Evolutionary conservation across 805 yeast species (phyloP).

Genomic region (Tanozyma kutaoensis): DNA sequence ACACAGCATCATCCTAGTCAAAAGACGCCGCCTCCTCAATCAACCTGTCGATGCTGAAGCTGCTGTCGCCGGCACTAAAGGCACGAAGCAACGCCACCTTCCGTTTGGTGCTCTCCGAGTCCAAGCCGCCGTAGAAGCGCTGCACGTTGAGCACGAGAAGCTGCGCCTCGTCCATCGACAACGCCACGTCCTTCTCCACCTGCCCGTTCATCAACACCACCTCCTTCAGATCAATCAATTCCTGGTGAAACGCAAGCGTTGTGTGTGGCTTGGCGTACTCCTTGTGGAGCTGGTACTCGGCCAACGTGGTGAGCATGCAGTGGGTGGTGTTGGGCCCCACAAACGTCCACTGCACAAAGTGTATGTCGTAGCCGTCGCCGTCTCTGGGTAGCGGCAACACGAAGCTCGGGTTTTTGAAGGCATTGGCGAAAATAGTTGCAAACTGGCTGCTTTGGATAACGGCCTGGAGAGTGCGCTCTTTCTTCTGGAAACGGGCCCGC

Average conservation of each 20-base stretch:
- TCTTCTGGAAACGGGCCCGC: constrained; percentile 70
- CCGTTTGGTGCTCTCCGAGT: constrained; percentile 24
- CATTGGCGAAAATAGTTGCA: constrained; percentile 47
- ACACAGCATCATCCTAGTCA: constrained; percentile 21
- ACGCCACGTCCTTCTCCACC: constrained; percentile 56
- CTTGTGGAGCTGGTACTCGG: constrained; percentile 80
- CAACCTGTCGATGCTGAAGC: constrained; percentile 56
- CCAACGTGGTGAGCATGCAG: constrained; percentile 81
- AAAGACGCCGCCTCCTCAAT: constrained; percentile 63
- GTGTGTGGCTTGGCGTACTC: constrained; percentile 96
- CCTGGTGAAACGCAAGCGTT: constrained; percentile 77
- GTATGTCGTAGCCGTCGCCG: constrained; percentile 59
- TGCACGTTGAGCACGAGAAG: constrained; percentile 63
- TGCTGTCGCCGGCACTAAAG: constrained; percentile 56
- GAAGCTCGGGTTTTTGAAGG: constrained; percentile 67
- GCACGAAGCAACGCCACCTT: constrained; percentile 46
- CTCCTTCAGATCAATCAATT: constrained; percentile 44
- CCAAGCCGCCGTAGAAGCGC: constrained; percentile 65
- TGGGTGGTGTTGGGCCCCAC: constrained; percentile 77
- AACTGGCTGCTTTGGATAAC: constrained; percentile 44
- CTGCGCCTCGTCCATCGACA: constrained; percentile 68
- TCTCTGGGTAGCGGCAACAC: constrained; percentile 77
- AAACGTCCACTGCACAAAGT: constrained; percentile 87
- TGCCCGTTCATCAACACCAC: constrained; percentile 78
- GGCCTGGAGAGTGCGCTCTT: constrained; percentile 53